Base-by-base conservation (phyloP, 176 grass and related monocot species). In the Cocos nucifera region DNA sequence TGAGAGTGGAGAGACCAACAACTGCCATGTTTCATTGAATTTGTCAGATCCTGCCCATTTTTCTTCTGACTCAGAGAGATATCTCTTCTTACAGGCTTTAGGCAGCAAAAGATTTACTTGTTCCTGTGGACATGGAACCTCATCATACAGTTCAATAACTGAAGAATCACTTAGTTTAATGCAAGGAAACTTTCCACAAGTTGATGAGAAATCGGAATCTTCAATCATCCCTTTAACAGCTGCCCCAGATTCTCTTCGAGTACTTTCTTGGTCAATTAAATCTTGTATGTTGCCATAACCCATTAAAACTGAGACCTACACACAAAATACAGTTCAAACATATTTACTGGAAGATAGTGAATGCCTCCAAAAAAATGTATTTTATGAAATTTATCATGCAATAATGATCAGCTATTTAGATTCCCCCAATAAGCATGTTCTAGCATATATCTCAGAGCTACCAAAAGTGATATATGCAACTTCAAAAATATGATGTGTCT, bases 101-200 rank as follows among this genome's bases (percentile, higher is more conserved):
- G 81, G 71, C 56, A 19, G 18, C 53, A 82, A 73, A 18, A 59
- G 27, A 50, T 62, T 67, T 61, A 66, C 71, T 61, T 79, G 66
- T 57, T 56, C 53, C 35, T 72, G 30, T 23, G 78, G 71, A 52
- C 49, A 52, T 82, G 63, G n/a, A 73, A 83, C 53, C 63, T 82
- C 83, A 17, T 82, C 81, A 73, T 88, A 97, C 18, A 97, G 75
- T 67, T 70, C 80, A 71, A 97, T 58, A 62, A 64, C 68, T 58
- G 81, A 84, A 22, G 92, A 84, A 26, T 97, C 70, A 23, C 92
- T 81, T 9, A 97, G 59, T 80, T 85, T 80, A 59, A 97, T 97
- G 76, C 77, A 82, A 27, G 87, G 83, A 78, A 85, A 97, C 35
- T 78, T 97, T 20, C 58, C 68, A 52, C 58, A 80, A 25, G 69